Evolutionary conservation across 306 rosid species (phyloP), one percentile per base, ranked within the genome.

Genomic region (Amphicarpaea edgeworthii): DNA sequence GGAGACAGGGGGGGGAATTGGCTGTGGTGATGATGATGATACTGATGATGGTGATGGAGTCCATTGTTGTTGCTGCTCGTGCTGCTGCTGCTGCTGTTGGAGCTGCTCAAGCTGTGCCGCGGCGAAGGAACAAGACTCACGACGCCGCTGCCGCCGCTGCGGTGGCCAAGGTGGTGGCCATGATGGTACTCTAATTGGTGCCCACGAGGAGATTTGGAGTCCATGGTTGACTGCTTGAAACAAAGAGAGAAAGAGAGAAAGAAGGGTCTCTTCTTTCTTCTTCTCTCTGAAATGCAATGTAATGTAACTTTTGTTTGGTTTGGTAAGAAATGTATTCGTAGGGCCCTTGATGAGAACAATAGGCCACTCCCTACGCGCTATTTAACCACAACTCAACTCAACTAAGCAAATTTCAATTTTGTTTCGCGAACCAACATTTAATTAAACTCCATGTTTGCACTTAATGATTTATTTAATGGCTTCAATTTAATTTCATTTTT

Each of bases 291-390:
- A 73, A 50, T n/a, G n/a, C n/a, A n/a, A n/a, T n/a, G n/a, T n/a
- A n/a, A n/a, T 41, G 86, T 66, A 46, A 61, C 58, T 70, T 72
- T 77, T n/a, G n/a, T 28, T 28, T 28, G 74, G 97, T 89, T 83
- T 64, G 87, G 93, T 83, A 69, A 88, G 90, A 89, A 92, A 81
- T 84, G 86, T 79, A 70, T 81, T 78, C 76, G 79, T 82, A 74
- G 87, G 80, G 81, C 68, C 79, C 69, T 64, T 72, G 47, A 24
- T 72, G 1, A 10, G 6, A 32, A 1, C 58, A 16, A 0, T 3
- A 57, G 26, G 30, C 30, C 34, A 51, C 21, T 9, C 23, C 64
- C 70, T 68, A 89, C 90, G 87, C 91, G 83, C 86, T 30, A 6
- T 21, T 19, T 9, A 15, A n/a, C n/a, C n/a, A n/a, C n/a, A n/a